These are phyloP conservation scores for Cyanidiococcus yangmingshanensis DNA, from an alignment of 23 red algal species.

Conservation along the genomic window DNA sequence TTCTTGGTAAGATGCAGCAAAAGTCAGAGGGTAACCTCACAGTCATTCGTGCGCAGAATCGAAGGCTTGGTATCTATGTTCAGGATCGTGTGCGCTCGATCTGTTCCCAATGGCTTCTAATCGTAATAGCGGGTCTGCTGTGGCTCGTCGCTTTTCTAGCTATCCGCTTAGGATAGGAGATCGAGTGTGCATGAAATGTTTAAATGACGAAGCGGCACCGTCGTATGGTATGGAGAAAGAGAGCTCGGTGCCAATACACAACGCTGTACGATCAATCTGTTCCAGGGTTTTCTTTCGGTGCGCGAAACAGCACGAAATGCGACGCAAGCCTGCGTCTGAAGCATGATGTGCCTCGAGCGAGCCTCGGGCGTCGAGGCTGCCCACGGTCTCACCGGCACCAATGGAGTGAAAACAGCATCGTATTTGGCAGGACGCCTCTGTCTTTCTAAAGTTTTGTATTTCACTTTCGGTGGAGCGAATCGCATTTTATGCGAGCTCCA, in stretches of 20 bases:
- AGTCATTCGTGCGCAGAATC: background rate
- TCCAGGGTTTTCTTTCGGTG: background rate
- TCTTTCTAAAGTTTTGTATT: too few relatives aligned
- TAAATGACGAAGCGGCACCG: background rate
- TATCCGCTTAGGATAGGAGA: background rate
- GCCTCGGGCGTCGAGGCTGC: too few relatives aligned
- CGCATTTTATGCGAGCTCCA: too few relatives aligned
- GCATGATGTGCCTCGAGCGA: too few relatives aligned
- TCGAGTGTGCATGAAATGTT: background rate
- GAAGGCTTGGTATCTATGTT: background rate
- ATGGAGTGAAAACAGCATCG: too few relatives aligned
- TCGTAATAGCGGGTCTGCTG: background rate
- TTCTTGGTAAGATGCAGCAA: background rate
- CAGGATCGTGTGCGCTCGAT: background rate
- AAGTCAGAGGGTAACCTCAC: background rate
- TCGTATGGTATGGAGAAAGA: background rate
- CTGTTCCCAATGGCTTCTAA: constrained; percentile 2
- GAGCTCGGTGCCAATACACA: background rate
- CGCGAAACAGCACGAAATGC: too few relatives aligned
- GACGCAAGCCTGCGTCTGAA: too few relatives aligned
- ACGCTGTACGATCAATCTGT: background rate
- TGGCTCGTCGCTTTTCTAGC: background rate
- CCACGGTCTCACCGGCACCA: too few relatives aligned
- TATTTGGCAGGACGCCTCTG: too few relatives aligned
- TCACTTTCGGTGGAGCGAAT: too few relatives aligned